phyloP scores from a whole-genome alignment of 257 asterid species.

The Penstemon eatonii region DNA sequence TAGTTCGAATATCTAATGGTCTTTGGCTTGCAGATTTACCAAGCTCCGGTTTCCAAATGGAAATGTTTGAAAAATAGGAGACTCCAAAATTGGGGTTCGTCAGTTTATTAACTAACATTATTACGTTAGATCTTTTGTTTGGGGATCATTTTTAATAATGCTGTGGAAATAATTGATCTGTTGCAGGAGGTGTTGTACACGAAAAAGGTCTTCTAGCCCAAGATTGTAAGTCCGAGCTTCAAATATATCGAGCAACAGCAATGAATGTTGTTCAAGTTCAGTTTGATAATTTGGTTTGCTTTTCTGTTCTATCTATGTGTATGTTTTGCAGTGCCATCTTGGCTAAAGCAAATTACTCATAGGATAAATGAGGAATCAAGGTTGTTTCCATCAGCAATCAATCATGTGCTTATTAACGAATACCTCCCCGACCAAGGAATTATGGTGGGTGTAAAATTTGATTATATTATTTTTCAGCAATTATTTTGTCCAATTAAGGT shows the following conservation, averaged over 20 bases:
- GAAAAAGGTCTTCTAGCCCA: constrained; percentile 94
- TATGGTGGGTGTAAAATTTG: constrained; percentile 53
- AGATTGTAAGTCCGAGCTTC: constrained; percentile 49
- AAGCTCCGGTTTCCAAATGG: constrained; percentile 88
- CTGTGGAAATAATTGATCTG: background rate
- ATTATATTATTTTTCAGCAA: background rate
- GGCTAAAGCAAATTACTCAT: constrained; percentile 63
- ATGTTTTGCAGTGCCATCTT: constrained; percentile 80
- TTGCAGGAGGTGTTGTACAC: constrained; percentile 88
- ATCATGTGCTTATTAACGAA: constrained; percentile 94
- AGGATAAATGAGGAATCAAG: constrained; percentile 57
- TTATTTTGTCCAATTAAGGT: constrained; percentile 19
- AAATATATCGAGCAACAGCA: background rate
- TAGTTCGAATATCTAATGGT: background rate
- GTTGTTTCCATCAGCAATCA: constrained; percentile 78
- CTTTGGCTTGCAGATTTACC: constrained; percentile 50
- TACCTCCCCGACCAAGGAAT: constrained; percentile 90
- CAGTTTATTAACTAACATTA: background rate
- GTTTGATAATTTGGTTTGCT: constrained; percentile 8
- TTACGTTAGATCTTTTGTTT: background rate
- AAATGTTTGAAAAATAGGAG: constrained; percentile 83
- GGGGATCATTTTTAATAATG: background rate
- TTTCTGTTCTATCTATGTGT: constrained; percentile 4
- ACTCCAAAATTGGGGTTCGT: constrained; percentile 89
- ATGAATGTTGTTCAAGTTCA: background rate